A percentile compares a stretch with the other conserved stretches of the same genome.
Evolutionary conservation across 257 asterid genomes (phyloP).

Genomic region (Ocimum tenuiflorum): DNA sequence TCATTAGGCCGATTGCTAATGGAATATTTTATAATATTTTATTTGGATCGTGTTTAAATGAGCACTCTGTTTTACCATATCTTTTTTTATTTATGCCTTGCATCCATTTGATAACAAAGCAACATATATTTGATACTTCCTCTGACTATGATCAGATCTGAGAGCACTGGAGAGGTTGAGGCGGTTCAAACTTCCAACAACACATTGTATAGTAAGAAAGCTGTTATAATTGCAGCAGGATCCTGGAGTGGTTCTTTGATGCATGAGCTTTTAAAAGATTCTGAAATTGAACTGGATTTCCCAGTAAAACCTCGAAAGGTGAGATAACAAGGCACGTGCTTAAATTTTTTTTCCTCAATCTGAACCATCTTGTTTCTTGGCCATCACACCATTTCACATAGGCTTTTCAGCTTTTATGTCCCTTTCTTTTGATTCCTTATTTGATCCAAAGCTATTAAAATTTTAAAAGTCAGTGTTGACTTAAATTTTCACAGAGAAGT

Average conservation of each 20-base stretch:
- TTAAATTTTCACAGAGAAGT: no score
- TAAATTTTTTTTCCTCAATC: constrained; percentile 1
- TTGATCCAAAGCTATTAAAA: no score
- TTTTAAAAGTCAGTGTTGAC: no score
- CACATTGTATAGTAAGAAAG: constrained; percentile 54
- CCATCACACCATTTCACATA: neutral
- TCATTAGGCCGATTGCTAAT: neutral
- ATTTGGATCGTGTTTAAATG: neutral
- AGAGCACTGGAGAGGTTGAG: constrained; percentile 52
- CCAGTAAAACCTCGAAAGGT: constrained; percentile 98
- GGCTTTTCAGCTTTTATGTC: neutral
- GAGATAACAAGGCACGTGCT: constrained; percentile 14
- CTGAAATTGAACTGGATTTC: constrained; percentile 47
- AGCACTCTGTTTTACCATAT: neutral
- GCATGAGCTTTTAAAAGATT: constrained; percentile 41
- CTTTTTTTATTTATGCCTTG: constrained; percentile 6
- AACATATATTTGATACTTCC: neutral
- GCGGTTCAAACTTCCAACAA: constrained; percentile 77
- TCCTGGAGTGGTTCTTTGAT: constrained; percentile 91
- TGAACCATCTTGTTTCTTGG: neutral
- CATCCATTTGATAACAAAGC: neutral
- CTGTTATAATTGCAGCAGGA: constrained; percentile 85
- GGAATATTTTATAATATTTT: neutral
- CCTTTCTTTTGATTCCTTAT: no score
- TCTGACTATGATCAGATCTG: constrained; percentile 41